phyloP scores from a whole-genome alignment of 306 rosid species.

The Lagenaria siceraria region DNA sequence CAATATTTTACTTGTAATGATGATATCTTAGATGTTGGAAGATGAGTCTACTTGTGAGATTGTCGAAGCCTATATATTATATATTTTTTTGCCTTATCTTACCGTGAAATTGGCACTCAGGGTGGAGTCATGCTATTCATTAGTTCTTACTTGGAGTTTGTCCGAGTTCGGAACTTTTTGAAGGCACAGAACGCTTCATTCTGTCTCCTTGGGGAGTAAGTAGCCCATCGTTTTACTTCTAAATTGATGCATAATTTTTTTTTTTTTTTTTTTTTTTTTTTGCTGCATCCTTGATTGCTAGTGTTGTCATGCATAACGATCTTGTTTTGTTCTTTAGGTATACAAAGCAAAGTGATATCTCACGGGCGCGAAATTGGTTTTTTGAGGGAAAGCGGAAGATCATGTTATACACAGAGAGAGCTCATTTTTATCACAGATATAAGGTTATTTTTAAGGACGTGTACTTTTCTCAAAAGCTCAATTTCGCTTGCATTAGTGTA shows the following conservation, averaged over 20 bases:
- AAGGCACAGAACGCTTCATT: constrained; percentile 77
- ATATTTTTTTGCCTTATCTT: neutral
- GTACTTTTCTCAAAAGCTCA: neutral
- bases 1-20: neutral
- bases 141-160: constrained; percentile 70
- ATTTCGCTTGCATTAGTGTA: neutral
- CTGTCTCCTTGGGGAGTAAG: constrained; percentile 92
- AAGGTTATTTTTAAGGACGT: constrained; percentile 32
- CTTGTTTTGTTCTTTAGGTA: constrained; percentile 39
- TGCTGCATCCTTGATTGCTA: neutral
- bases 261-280: neutral
- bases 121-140: constrained; percentile 80
- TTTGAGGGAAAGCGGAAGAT: constrained; percentile 63
- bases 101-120: constrained; percentile 30
- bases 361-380: constrained; percentile 76
- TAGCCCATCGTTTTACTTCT: constrained; percentile 10
- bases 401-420: constrained; percentile 85
- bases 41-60: neutral
- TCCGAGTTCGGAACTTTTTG: constrained; percentile 69
- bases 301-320: constrained; percentile 5
- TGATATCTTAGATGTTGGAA: neutral
- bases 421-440: constrained; percentile 86
- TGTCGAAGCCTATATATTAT: neutral
- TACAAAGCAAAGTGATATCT: constrained; percentile 65
- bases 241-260: neutral